Evolutionary conservation across 768 basidiomycete genomes (phyloP).

Genomic region (Tulasnella sp.): DNA sequence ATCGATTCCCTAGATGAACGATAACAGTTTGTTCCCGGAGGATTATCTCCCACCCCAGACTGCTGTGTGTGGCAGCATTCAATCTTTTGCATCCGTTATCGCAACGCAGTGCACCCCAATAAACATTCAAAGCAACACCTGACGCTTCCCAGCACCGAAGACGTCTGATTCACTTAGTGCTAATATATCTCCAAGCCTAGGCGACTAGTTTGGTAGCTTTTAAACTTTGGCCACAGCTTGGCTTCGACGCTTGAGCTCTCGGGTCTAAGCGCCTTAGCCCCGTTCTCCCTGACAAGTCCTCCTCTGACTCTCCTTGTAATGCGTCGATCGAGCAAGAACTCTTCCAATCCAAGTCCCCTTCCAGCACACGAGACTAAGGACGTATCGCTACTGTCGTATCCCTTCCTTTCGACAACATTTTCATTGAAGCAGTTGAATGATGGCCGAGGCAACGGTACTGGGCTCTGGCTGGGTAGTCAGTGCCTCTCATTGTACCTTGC

Average conservation of each 20-base stretch:
- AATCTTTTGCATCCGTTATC: too few species aligned
- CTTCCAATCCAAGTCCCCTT: constrained; percentile 12
- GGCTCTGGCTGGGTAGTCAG: constrained; percentile 81
- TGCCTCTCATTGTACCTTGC: constrained; percentile 62
- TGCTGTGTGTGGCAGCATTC: too few species aligned
- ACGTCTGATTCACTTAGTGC: too few species aligned
- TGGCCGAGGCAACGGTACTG: constrained; percentile 69
- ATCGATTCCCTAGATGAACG: too few species aligned
- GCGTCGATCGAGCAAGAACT: not conserved
- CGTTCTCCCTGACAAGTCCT: not conserved
- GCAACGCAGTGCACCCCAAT: too few species aligned
- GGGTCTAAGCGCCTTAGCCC: not conserved
- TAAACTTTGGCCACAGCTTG: too few species aligned
- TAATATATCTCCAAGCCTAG: too few species aligned
- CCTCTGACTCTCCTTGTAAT: not conserved
- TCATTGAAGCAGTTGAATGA: constrained; percentile 56
- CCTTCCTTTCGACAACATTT: constrained; percentile 45
- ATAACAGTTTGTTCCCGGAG: too few species aligned
- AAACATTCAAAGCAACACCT: too few species aligned
- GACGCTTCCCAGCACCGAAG: too few species aligned
- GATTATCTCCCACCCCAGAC: too few species aligned
- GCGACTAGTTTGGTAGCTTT: too few species aligned
- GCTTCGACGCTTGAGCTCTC: not conserved
- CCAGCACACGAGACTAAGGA: constrained; percentile 54
- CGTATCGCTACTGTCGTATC: constrained; percentile 47